phyloP scores from a whole-genome alignment of 2,329 filamentous ascomycete genomes.

The Colletotrichum paranaense region DNA sequence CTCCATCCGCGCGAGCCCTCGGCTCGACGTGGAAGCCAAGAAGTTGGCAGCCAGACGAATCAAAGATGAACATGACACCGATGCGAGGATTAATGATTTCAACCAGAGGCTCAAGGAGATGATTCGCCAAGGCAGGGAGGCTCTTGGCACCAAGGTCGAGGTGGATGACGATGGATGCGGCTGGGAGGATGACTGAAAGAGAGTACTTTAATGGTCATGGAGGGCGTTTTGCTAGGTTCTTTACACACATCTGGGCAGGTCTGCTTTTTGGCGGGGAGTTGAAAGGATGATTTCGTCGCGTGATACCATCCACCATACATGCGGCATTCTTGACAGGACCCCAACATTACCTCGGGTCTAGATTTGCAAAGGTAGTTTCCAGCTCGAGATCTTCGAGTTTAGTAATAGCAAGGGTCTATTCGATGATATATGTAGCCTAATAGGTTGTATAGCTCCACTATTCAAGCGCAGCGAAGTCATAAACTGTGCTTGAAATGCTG shows the following conservation, averaged over 20 bases:
- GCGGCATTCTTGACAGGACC: neutral
- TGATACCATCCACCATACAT: slow-evolving; percentile 28
- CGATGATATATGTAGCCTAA: neutral
- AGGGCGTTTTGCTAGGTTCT: slow-evolving; percentile 13
- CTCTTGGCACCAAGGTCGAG: slow-evolving; percentile 80
- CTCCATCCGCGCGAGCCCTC: slow-evolving; percentile 54
- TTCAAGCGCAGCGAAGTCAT: neutral
- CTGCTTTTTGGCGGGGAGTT: slow-evolving; percentile 23
- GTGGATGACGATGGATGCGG: slow-evolving; percentile 60
- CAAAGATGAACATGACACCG: slow-evolving; percentile 80
- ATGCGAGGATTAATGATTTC: slow-evolving; percentile 82
- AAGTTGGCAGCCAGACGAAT: slow-evolving; percentile 77
- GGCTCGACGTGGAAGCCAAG: slow-evolving; percentile 75
- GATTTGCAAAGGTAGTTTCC: neutral
- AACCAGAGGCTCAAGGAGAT: slow-evolving; percentile 84
- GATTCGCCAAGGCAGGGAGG: slow-evolving; percentile 90
- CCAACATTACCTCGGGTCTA: neutral
- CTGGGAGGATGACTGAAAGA: slow-evolving; percentile 53
- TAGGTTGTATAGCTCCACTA: neutral
- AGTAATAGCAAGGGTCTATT: neutral
- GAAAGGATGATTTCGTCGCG: slow-evolving; percentile 5
- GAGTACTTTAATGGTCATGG: neutral
- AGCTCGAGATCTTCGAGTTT: neutral
- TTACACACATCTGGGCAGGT: neutral
- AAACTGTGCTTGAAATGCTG: neutral